Conservation (phyloP, 306 rosid species). For the Sphenostylis stenocarpa region DNA sequence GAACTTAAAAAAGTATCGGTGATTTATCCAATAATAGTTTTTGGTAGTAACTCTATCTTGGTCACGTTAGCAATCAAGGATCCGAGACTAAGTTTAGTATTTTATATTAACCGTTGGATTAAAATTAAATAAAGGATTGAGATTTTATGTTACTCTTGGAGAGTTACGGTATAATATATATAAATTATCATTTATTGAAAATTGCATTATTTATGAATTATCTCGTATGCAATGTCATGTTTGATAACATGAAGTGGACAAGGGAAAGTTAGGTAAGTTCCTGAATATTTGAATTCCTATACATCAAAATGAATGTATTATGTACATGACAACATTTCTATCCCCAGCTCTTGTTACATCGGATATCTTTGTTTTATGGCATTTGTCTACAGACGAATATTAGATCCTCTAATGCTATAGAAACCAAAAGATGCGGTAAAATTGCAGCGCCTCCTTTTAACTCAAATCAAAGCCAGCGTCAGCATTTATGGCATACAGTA, state of each 20-base stretch:
- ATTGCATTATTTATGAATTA: neutral
- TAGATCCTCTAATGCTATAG: neutral
- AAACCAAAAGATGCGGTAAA: slow-evolving; percentile 13
- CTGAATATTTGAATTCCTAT: neutral
- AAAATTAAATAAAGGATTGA: no score
- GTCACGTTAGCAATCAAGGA: no score
- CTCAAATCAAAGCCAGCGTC: slow-evolving; percentile 99
- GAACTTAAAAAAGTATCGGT: no score
- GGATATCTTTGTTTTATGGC: slow-evolving; percentile 4
- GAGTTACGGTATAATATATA: no score
- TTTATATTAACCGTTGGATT: no score
- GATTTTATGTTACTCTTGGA: no score
- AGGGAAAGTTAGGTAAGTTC: neutral
- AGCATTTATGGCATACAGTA: slow-evolving; percentile 85
- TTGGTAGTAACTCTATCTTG: no score
- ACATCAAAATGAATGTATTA: slow-evolving; percentile 24
- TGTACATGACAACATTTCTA: slow-evolving; percentile 32
- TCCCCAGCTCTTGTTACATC: slow-evolving; percentile 15
- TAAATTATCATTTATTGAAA: neutral
- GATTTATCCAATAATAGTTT: no score
- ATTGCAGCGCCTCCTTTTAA: slow-evolving; percentile 40
- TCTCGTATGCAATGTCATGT: neutral
- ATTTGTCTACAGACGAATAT: neutral
- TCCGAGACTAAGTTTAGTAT: no score
- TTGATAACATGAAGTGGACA: neutral